Base-by-base conservation (phyloP, 768 basidiomycete species). In the Chalciporus chontae region DNA sequence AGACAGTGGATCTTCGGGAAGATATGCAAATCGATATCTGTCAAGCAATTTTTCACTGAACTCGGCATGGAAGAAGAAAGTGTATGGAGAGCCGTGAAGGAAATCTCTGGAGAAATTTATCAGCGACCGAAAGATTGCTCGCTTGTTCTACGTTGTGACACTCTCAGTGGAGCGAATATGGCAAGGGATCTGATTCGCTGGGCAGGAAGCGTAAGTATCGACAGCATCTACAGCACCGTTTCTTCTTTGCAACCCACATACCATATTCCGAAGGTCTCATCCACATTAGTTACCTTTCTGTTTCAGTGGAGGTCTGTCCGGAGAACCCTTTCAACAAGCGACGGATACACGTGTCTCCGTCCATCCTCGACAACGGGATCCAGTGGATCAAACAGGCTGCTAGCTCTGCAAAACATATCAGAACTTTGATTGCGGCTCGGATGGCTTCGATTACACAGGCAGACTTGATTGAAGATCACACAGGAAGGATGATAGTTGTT, bases 101-200 rank as follows among this genome's bases (percentile, higher is more conserved):
- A 72, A 43, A 69, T 89, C 29, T 85, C 79, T 42, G 67, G 66
- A 6, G 69, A 69, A 31, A 73, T 86, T 8, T 75, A 81, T 59
- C 56, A 67, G 8, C 71, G 72, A 55, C 53, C 89, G 51, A 56
- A 70, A 37, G 70, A 86, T 36, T 86, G 87, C 57, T 81, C 83
- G 0, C 76, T 74, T 4, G 82, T 4, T 21, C 21, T 21, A 21
- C 21, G 87, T 58, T 86, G 86, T 84, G 83, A 86, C 47, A 79
- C 81, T 0, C 61, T 83, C 3, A 77, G 78, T 57, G 79, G 80
- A 10, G 78, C 79, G 0, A 73, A 74, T 47, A 79, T 79, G 68
- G 80, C 83, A 2, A 64, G 77, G 37, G 76, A 79, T 46, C 69
- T 89, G 17, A 64, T 85, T 0, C 85, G 19, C 38, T 1, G 78